phyloP scores from a whole-genome alignment of 2,329 filamentous ascomycete species.

The Drechslerella coelobrocha region DNA sequence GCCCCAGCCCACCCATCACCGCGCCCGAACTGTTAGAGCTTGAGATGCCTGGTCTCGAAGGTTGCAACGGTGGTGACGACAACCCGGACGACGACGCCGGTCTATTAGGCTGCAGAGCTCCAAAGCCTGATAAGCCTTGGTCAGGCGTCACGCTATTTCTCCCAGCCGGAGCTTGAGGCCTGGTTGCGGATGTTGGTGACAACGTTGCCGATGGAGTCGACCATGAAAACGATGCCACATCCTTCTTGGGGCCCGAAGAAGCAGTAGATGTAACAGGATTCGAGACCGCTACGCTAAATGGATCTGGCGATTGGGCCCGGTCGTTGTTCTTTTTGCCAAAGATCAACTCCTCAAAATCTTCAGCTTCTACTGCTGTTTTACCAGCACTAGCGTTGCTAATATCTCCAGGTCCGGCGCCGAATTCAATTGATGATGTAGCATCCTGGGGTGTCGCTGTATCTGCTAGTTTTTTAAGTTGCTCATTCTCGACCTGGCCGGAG shows the following conservation, averaged over 20 bases:
- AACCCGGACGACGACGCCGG: not conserved
- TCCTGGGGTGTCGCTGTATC: constrained; percentile 69
- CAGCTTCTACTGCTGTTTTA: constrained; percentile 61
- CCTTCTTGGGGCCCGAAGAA: constrained; percentile 36
- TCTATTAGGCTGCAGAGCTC: constrained; percentile 29
- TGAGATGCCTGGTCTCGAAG: constrained; percentile 49
- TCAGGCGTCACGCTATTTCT: constrained; percentile 50
- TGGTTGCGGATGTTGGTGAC: constrained; percentile 57
- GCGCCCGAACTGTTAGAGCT: constrained; percentile 35
- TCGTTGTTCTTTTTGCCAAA: constrained; percentile 69
- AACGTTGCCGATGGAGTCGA: constrained; percentile 58
- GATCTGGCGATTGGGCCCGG: constrained; percentile 55
- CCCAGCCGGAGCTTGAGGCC: constrained; percentile 67
- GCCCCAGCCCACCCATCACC: constrained; percentile 38
- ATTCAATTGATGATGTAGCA: constrained; percentile 14
- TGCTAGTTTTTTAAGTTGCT: constrained; percentile 86
- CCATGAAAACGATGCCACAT: constrained; percentile 60
- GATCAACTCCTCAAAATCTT: constrained; percentile 88
- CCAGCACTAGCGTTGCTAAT: not conserved
- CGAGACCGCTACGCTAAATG: constrained; percentile 53
- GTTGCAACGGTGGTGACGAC: constrained; percentile 41
- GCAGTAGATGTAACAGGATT: constrained; percentile 15
- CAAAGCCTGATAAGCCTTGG: constrained; percentile 31
- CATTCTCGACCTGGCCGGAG: constrained; percentile 80
- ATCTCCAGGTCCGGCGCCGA: constrained; percentile 20